phyloP scores from a whole-genome alignment of 805 yeast genomes.

The Wickerhamomyces pijperi region DNA sequence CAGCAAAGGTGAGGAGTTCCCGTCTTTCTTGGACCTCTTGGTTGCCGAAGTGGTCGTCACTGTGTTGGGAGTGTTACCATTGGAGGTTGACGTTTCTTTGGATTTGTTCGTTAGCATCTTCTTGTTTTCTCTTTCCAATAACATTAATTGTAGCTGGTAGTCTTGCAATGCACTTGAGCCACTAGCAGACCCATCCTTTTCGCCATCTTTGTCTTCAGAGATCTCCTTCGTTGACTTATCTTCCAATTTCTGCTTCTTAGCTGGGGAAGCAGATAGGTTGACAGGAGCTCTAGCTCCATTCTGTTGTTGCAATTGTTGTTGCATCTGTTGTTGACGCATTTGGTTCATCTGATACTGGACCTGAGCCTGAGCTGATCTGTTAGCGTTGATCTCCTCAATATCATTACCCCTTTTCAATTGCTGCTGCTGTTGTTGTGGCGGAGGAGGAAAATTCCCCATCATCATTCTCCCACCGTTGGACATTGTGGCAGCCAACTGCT shows the following conservation, averaged over 20 bases:
- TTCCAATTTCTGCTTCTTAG: slow-evolving; percentile 14
- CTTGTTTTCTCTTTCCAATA: slow-evolving; percentile 68
- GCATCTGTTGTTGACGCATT: slow-evolving; percentile 28
- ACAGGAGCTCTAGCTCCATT: slow-evolving; percentile 9
- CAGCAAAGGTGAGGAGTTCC: not conserved
- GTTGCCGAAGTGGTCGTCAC: slow-evolving; percentile 5
- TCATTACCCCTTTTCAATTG: slow-evolving; percentile 12
- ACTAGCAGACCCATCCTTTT: not conserved
- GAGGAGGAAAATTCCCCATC: slow-evolving; percentile 9
- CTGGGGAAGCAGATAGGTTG: slow-evolving; percentile 8
- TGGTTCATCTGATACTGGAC: slow-evolving; percentile 34
- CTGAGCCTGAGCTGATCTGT: slow-evolving; percentile 16
- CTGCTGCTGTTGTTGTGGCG: slow-evolving; percentile 17
- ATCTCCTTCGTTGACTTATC: slow-evolving; percentile 1
- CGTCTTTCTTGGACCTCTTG: slow-evolving; percentile 10
- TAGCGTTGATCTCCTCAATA: slow-evolving; percentile 8
- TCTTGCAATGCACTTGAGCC: slow-evolving; percentile 51
- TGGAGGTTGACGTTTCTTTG: slow-evolving; percentile 13
- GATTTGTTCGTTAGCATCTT: slow-evolving; percentile 41
- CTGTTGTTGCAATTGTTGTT: slow-evolving; percentile 13
- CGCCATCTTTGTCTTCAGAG: not conserved
- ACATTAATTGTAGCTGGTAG: slow-evolving; percentile 69
- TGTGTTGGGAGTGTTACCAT: not conserved
- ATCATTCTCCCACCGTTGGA: not conserved
- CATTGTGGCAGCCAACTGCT: slow-evolving; percentile 2